Base-by-base conservation (phyloP, 1,284 basidiomycete genomes). In the Agroathelia rolfsii region DNA sequence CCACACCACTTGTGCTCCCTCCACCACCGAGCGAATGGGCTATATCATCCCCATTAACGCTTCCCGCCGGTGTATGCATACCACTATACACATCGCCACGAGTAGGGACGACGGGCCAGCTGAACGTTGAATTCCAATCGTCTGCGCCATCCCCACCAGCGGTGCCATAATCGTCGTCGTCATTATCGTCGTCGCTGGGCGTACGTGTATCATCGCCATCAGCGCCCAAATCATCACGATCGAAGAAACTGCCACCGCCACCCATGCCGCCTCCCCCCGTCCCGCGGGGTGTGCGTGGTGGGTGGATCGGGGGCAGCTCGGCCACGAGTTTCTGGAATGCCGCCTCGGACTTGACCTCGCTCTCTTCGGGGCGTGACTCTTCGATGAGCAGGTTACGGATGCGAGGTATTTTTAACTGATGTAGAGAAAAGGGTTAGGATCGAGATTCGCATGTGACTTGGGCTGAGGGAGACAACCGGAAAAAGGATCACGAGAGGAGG, bases 341-440 rank as follows among this genome's bases (percentile, higher is more conserved):
- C 18, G 82, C 82, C 54, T 85, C 81, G 6, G 80, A 83, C 47
- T 79, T 75, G 42, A 83, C 70, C 48, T 85, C 81, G 37, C 65
- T 70, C 41, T 85, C 81, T 38, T 79, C 75, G 11, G 78, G 74
- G 20, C 64, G 72, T 7, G 76, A 69, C 25, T 53, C 46, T 48
- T 82, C 78, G 7, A 75, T 59, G 24, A 79, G 53, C 20, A 85
- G 61, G 42, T 69, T 71, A 16, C 76, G 52, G 40, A 85, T 75
- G 28, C 82, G 73, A 18, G 76, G 74, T 37, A 70, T 63, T 50
- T 75, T 81, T 28, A 75, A 52, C 76, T 82, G 49, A n/a, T n/a
- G n/a, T n/a, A n/a, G n/a, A n/a, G n/a, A n/a, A n/a, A n/a, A n/a
- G n/a, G n/a, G n/a, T n/a, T n/a, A n/a, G n/a, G n/a, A n/a, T n/a